Evolutionary conservation across 176 grass and related monocot genomes (phyloP).

Genomic region (Ananas comosus): DNA sequence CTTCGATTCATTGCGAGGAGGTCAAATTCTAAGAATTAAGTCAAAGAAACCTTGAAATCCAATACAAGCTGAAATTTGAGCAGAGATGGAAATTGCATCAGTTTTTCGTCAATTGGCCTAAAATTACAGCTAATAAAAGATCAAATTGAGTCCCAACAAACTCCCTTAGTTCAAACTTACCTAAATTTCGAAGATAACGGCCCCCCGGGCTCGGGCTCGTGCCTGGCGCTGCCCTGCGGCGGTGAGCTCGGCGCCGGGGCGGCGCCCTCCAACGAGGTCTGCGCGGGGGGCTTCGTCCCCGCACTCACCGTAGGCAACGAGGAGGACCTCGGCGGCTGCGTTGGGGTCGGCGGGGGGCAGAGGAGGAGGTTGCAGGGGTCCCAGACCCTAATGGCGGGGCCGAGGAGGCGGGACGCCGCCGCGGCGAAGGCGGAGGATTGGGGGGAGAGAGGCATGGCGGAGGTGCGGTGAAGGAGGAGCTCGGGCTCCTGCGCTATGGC

Average conservation of each 20-base stretch:
- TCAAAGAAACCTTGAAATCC: too few relatives aligned
- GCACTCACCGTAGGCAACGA: not conserved
- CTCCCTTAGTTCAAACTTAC: too few relatives aligned
- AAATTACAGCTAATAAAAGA: too few relatives aligned
- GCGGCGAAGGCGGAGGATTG: not conserved
- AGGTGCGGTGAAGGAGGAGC: not conserved
- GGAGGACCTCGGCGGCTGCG: not conserved
- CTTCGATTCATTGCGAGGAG: too few relatives aligned
- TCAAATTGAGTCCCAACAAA: too few relatives aligned
- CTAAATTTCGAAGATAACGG: too few relatives aligned
- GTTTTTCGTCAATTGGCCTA: too few relatives aligned
- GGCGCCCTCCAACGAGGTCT: conserved; percentile 1
- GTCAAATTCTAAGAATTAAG: too few relatives aligned
- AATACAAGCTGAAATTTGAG: too few relatives aligned
- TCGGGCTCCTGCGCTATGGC: not conserved
- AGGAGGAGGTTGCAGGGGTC: conserved; percentile 4
- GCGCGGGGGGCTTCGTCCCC: not conserved
- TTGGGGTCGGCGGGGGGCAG: not conserved
- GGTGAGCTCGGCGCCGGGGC: conserved; percentile 5
- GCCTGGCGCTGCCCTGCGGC: conserved; percentile 6
- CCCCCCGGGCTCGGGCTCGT: too few relatives aligned
- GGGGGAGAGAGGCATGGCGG: not conserved
- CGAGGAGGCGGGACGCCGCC: not conserved
- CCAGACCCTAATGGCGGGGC: not conserved
- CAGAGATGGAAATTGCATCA: too few relatives aligned